These are phyloP conservation scores for Ramaria rubella DNA, from an alignment of 768 basidiomycete species.

Conservation along the genomic window DNA sequence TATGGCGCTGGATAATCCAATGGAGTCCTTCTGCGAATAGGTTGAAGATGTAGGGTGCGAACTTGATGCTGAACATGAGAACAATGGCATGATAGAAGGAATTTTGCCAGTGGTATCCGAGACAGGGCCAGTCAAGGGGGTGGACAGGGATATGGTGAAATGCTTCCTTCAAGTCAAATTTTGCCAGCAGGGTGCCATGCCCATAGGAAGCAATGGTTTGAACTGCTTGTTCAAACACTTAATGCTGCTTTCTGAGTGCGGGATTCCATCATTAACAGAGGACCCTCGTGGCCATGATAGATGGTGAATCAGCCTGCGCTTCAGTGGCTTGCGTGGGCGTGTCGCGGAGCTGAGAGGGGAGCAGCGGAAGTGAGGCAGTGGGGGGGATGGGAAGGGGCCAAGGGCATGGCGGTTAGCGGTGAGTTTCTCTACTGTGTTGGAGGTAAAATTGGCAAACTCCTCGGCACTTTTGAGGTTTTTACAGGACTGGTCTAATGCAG, in stretches of 20 bases:
- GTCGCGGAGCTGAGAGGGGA: constrained; percentile 18
- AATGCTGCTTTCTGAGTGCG: constrained; percentile 24
- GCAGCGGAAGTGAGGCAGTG: constrained; percentile 16
- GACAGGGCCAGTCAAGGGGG: no score
- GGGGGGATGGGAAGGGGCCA: constrained; percentile 17
- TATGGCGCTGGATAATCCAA: constrained; percentile 33
- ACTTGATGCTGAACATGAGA: no score
- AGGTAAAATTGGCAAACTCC: constrained; percentile 11
- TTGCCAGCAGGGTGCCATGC: constrained; percentile 20
- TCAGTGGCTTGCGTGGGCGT: constrained; percentile 13
- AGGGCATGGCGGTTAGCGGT: constrained; percentile 9
- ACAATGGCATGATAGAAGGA: no score
- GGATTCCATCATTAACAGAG: constrained; percentile 22
- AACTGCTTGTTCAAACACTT: constrained; percentile 18
- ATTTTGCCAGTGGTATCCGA: no score
- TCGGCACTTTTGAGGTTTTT: constrained; percentile 15
- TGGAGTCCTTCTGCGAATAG: constrained; percentile 35
- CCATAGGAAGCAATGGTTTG: constrained; percentile 13
- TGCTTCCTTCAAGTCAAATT: no score
- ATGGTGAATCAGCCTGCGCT: constrained; percentile 16
- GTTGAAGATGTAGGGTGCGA: constrained; percentile 38
- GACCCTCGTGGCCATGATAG: constrained; percentile 16
- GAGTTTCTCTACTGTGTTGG: constrained; percentile 11
- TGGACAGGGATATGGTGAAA: no score
- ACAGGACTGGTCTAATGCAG: constrained; percentile 10